Conservation (phyloP, 305 asterid species). For the Fraxinus ornus region DNA sequence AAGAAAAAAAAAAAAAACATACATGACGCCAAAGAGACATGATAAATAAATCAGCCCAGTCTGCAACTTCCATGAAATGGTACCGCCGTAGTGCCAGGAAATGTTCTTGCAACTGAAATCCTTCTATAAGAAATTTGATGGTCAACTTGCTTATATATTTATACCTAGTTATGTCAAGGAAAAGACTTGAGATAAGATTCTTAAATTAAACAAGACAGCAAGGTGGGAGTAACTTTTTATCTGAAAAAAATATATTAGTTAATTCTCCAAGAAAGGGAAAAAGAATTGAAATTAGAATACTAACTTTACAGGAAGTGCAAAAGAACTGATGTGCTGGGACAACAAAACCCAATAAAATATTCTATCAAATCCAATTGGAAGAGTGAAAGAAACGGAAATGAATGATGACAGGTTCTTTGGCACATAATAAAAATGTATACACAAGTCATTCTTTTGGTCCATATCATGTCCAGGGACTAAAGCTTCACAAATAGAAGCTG, state of each 20-base stretch:
- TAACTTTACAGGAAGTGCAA: background rate
- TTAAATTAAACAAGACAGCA: background rate
- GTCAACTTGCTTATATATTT: conserved; percentile 78
- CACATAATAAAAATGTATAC: background rate
- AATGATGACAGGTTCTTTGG: background rate
- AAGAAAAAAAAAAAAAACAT: conserved; percentile 20
- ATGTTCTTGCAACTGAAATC: conserved; percentile 87
- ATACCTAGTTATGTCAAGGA: conserved; percentile 77
- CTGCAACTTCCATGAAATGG: conserved; percentile 95
- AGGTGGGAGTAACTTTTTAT: background rate
- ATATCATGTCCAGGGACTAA: background rate
- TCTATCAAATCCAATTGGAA: background rate
- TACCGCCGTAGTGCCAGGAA: conserved; percentile 76
- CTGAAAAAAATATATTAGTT: background rate
- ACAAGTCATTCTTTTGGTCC: background rate
- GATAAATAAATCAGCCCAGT: conserved; percentile 96
- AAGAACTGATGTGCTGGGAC: background rate
- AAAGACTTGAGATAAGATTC: conserved; percentile 15
- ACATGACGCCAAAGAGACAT: conserved; percentile 82
- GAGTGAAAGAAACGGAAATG: background rate
- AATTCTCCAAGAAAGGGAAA: background rate
- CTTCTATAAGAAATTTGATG: conserved; percentile 85
- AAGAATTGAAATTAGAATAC: background rate
- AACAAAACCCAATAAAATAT: background rate
- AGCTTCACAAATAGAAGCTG: conserved; percentile 13